Base-by-base conservation (phyloP, 306 rosid genomes). In the Trichosanthes truncata region DNA sequence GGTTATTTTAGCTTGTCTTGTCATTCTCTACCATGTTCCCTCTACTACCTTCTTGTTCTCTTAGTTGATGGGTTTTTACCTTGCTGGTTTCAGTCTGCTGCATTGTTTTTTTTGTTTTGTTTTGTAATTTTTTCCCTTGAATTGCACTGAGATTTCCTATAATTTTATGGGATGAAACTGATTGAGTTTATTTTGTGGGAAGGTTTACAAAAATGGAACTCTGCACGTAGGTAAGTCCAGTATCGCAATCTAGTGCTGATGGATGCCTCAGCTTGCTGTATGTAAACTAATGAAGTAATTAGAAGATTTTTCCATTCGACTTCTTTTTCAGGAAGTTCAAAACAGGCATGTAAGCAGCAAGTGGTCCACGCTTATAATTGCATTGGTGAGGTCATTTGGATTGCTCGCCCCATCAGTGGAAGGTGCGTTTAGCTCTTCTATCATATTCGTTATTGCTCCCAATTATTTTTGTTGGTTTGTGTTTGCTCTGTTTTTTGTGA, bases 311-410 rank as follows among this genome's bases (percentile, higher is more conserved):
- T 73, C 68, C n/a, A 40, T 56, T 41, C 17, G 51, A 36, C 45
- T 79, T 79, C 59, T 59, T 41, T 12, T 21, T 52, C 83, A 91
- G 97, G 97, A 80, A 89, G 85, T 83, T 85, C 89, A 23, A 84
- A 43, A 55, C 79, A 38, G 77, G 85, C 67, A 79, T 76, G 46
- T 81, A 80, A 81, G 40, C 87, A 78, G 78, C 75, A 33, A 74
- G 78, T 57, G 79, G 45, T 68, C 68, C 83, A 83, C 86, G 67
- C 77, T 49, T 80, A 65, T 82, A 87, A 88, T 89, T 94, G 97
- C 85, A 84, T 92, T 80, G 91, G 90, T 82, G 91, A 90, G 90
- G 86, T 94, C 81, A 82, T 94, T 76, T 85, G 83, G 87, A 82
- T 94, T 63, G 88, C 78, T 77, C 85, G 86, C 74, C 89, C 85